phyloP scores from a whole-genome alignment of 2,329 filamentous ascomycete genomes.

The Aspergillus alliaceus region DNA sequence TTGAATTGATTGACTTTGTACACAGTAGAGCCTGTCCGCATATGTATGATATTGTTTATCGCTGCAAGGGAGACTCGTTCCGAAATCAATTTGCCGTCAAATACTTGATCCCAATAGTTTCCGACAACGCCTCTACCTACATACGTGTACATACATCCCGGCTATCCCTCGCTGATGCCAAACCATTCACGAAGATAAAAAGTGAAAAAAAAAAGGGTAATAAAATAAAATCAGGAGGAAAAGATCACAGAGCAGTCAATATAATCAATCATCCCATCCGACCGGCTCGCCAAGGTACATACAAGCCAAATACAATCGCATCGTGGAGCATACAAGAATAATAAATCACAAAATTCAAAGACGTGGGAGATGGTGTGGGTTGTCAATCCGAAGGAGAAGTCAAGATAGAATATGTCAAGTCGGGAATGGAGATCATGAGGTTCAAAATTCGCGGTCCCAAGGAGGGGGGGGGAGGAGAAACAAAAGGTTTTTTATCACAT shows the following conservation, averaged over 20 bases:
- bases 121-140: conserved; percentile 16
- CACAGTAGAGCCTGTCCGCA: no score
- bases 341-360: neutral
- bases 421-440: neutral
- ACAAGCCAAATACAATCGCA: conserved; percentile 2
- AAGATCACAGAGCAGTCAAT: conserved; percentile 4
- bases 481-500: no score
- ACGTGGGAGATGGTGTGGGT: neutral
- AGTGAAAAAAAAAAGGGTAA: neutral
- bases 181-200: conserved; percentile 1
- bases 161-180: conserved; percentile 10
- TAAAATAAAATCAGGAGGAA: neutral
- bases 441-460: no score
- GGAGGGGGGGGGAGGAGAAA: no score
- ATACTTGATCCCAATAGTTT: neutral
- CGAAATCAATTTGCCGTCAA: conserved; percentile 1
- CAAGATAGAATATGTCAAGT: neutral
- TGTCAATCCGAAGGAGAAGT: neutral
- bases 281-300: conserved; percentile 1
- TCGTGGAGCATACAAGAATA: neutral
- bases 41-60: no score
- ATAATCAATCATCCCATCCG: conserved; percentile 3
- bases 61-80: neutral
- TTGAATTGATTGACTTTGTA: no score
- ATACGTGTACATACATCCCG: conserved; percentile 11